Evolutionary conservation across 805 yeast species (phyloP), one percentile per base, ranked within the genome.

Genomic region (Ogataea chonburiensis): DNA sequence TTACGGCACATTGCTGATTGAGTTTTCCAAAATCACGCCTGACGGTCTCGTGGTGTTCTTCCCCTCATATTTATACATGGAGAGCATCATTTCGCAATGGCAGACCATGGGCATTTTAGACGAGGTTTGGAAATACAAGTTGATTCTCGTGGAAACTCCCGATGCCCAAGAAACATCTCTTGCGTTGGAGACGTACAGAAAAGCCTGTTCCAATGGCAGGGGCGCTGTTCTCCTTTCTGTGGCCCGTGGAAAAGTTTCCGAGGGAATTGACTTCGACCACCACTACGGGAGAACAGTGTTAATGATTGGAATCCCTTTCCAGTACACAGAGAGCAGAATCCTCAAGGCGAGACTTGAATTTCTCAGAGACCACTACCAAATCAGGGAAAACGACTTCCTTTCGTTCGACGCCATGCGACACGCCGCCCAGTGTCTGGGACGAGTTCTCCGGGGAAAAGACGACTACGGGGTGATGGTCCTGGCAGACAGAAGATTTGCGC

Each of bases 341-440:
- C 68, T 93, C 52, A 93, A 93, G 52, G 98, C 99, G 0, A 74
- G 99, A 34, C 67, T 93, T 28, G 98, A 93, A 62, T 93, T 93
- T 53, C 63, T 93, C 58, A 71, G 98, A 47, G 98, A 93, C 56
- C 89, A 88, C 53, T 91, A 77, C 58, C 94, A 88, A 52, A 91
- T 93, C 38, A 74, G 87, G 46, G 98, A 93, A 54, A 88, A 86
- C 56, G 98, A 93, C 54, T 93, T 93, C 57, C 60, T 93, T 24
- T 89, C 98, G 8, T 93, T 93, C 70, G 99, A 93, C 63, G 99
- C 99, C 10, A 93, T 93, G 98, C 78, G 99, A 56, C 99, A 93
- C 65, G 99, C 98, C 4, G 98, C 99, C 0, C 99, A 93, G 61
- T 93, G 99, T 64, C 65, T 93, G 54, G 99, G 99, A 8, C 79